Conservation (phyloP, 345 rosid species). For the Murraya koenigii region DNA sequence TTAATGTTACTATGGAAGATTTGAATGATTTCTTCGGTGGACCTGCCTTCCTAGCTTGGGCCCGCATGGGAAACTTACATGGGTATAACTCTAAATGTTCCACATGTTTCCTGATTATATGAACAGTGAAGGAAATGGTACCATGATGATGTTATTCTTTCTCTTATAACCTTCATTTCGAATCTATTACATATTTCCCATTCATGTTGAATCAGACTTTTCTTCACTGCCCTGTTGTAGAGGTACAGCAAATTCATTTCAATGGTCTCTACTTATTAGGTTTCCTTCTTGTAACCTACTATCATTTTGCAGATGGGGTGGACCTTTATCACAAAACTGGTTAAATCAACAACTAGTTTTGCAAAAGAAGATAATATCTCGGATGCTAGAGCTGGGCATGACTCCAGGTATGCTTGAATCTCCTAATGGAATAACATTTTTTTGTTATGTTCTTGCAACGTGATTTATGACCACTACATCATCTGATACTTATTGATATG, state of each 20-base stretch:
- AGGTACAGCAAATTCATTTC: background rate
- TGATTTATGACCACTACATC: background rate
- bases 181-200: background rate
- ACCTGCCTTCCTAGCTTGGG: slow-evolving; percentile 99
- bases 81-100: slow-evolving; percentile 41
- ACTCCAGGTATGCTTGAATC: slow-evolving; percentile 63
- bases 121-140: background rate
- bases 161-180: background rate
- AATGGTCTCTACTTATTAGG: background rate
- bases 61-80: slow-evolving; percentile 98
- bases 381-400: slow-evolving; percentile 93
- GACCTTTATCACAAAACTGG: slow-evolving; percentile 85
- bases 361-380: slow-evolving; percentile 79
- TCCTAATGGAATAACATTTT: background rate
- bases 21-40: slow-evolving; percentile 89
- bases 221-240: background rate
- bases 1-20: slow-evolving; percentile 63
- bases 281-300: background rate
- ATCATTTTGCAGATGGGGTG: slow-evolving; percentile 80
- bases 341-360: slow-evolving; percentile 66
- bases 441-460: background rate
- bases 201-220: background rate
- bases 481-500: background rate
- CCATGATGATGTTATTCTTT: background rate
- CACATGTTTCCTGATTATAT: background rate